Evolutionary conservation across 208 protist species (phyloP).

Genomic region (Novymonas esmeraldas): DNA sequence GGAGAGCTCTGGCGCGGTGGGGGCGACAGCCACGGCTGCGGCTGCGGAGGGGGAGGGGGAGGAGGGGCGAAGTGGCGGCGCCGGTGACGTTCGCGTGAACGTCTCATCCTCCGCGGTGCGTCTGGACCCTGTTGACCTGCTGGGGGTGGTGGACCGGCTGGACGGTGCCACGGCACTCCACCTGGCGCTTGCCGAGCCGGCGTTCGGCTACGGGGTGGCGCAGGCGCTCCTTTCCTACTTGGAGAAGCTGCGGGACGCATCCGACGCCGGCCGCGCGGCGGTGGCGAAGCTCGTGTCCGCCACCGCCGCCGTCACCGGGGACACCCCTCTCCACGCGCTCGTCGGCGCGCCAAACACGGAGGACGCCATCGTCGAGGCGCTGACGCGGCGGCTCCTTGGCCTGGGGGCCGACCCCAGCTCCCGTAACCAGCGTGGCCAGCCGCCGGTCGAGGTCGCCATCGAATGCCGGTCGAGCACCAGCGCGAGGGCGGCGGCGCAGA

Average conservation of each 20-base stretch:
- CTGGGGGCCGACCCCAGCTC: slow-evolving; percentile 20
- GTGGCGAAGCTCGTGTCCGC: slow-evolving; percentile 27
- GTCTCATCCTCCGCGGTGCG: slow-evolving; percentile 10
- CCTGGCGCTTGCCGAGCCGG: slow-evolving; percentile 40
- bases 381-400: slow-evolving; percentile 33
- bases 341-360: slow-evolving; percentile 40
- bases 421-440: slow-evolving; percentile 7
- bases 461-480: slow-evolving; percentile 3
- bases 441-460: background rate
- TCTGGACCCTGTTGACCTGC: slow-evolving; percentile 29
- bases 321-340: slow-evolving; percentile 43
- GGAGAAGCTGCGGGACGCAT: slow-evolving; percentile 8
- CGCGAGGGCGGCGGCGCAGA: background rate
- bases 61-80: background rate
- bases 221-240: slow-evolving; percentile 38
- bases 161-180: slow-evolving; percentile 39
- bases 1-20: background rate
- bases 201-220: slow-evolving; percentile 30
- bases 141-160: slow-evolving; percentile 23
- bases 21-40: background rate
- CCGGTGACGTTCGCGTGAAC: slow-evolving; percentile 2
- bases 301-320: slow-evolving; percentile 12
- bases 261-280: background rate
- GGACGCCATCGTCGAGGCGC: slow-evolving; percentile 32
- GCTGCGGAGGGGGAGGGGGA: no score